phyloP scores from a whole-genome alignment of 805 yeast species.

The Grigorovia humatica region DNA sequence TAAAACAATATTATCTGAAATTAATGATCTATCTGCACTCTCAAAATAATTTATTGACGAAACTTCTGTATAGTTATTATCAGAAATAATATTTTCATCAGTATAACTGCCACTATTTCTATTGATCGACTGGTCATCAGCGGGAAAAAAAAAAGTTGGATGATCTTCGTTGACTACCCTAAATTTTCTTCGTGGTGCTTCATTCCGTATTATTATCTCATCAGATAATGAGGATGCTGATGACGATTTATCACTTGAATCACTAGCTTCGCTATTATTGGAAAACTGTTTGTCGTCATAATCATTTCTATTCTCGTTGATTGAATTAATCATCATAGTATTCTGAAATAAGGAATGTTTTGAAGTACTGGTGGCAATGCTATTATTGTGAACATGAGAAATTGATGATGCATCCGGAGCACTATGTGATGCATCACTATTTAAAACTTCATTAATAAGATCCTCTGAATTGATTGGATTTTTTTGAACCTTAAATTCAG shows the following conservation, averaged over 20 bases:
- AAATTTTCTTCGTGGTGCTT: conserved; percentile 12
- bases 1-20: background rate
- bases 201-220: background rate
- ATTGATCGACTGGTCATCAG: conserved; percentile 5
- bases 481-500: background rate
- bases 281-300: background rate
- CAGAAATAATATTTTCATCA: background rate
- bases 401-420: background rate
- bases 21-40: background rate
- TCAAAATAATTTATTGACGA: background rate
- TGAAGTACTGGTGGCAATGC: no score
- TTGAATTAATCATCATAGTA: background rate
- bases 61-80: background rate
- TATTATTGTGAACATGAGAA: background rate
- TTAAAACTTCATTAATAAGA: background rate
- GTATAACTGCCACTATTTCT: background rate
- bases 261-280: background rate
- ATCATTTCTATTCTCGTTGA: background rate
- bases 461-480: background rate
- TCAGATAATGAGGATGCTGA: background rate
- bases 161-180: conserved; percentile 26
- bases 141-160: conserved; percentile 18
- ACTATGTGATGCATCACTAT: background rate
- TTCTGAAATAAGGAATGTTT: no score
- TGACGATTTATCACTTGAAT: background rate